Conservation (phyloP, 208 protist genomes). For the Crithidia sp. region DNA sequence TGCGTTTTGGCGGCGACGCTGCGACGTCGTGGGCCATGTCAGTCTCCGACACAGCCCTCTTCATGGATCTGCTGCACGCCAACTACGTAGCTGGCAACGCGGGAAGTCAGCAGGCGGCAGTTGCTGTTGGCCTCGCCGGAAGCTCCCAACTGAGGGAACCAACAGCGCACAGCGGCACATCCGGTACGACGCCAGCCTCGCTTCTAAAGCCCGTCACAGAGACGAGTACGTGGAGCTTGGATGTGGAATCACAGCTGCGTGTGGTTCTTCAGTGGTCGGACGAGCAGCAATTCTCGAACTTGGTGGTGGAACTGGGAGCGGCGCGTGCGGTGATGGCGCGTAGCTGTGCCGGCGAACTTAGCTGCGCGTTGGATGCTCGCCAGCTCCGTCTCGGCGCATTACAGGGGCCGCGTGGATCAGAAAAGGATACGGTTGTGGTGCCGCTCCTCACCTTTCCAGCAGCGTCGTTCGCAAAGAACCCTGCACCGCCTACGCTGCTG, state of each 20-base stretch:
- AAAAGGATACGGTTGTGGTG: background rate
- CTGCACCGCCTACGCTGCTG: background rate
- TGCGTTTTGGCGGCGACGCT: constrained; percentile 1
- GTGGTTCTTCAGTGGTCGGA: background rate
- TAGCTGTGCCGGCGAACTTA: background rate
- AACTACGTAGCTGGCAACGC: constrained; percentile 13
- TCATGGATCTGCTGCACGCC: constrained; percentile 21
- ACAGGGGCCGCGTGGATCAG: too few species aligned
- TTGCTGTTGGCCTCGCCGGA: too few species aligned
- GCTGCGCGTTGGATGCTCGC: constrained; percentile 3
- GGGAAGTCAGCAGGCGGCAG: background rate
- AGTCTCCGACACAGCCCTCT: constrained; percentile 6
- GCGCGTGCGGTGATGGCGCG: constrained; percentile 4
- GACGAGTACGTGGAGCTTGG: constrained; percentile 18
- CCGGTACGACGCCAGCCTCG: constrained; percentile 10
- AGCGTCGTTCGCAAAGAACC: background rate
- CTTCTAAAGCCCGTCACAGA: constrained; percentile 12
- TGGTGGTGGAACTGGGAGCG: background rate
- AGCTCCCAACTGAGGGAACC: background rate
- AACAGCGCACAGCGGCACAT: background rate
- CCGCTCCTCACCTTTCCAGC: constrained; percentile 4
- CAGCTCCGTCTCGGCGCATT: background rate
- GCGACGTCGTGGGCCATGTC: constrained; percentile 10
- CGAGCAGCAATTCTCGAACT: background rate
- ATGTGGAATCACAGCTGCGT: background rate